These are phyloP conservation scores for Arachnomyces sp. DNA, from an alignment of 2,329 filamentous ascomycete species.

Conservation along the genomic window DNA sequence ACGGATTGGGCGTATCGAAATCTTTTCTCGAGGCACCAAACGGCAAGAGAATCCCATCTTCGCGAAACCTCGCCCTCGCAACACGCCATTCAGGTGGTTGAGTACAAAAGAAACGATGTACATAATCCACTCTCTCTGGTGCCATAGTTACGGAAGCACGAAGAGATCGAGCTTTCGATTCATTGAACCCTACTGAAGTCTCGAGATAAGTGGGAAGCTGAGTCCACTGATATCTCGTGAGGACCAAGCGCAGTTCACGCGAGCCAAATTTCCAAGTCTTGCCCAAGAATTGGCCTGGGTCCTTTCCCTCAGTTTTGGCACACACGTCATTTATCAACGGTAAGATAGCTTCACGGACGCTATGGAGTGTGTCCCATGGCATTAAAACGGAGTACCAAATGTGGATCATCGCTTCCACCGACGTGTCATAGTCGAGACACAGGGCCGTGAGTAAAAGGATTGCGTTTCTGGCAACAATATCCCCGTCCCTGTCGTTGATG, in stretches of 20 bases:
- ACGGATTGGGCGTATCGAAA: conserved; percentile 38
- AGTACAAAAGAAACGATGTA: no score
- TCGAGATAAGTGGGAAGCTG: conserved; percentile 18
- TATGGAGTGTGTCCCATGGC: conserved; percentile 13
- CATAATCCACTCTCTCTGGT: no score
- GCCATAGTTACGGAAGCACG: no score
- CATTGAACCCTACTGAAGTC: no score
- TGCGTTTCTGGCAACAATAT: conserved; percentile 33
- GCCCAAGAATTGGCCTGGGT: conserved; percentile 15
- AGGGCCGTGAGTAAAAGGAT: conserved; percentile 34
- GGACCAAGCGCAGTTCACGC: conserved; percentile 19
- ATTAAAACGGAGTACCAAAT: conserved; percentile 42
- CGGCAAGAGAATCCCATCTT: conserved; percentile 35
- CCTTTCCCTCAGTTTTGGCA: conserved; percentile 23
- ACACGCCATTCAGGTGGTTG: conserved; percentile 21
- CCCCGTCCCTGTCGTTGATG: conserved; percentile 36
- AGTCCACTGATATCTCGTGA: conserved; percentile 27
- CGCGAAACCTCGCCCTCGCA: conserved; percentile 23
- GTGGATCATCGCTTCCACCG: conserved; percentile 31
- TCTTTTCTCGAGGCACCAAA: conserved; percentile 26
- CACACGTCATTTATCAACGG: conserved; percentile 29
- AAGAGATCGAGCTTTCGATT: no score
- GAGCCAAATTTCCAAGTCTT: conserved; percentile 26
- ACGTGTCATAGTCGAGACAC: conserved; percentile 14
- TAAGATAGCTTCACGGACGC: conserved; percentile 18